Percentiles rank a stretch among this genome's conserved stretches.
phyloP scores from a whole-genome alignment of 2,329 filamentous ascomycete genomes.

The Fusarium coicis region DNA sequence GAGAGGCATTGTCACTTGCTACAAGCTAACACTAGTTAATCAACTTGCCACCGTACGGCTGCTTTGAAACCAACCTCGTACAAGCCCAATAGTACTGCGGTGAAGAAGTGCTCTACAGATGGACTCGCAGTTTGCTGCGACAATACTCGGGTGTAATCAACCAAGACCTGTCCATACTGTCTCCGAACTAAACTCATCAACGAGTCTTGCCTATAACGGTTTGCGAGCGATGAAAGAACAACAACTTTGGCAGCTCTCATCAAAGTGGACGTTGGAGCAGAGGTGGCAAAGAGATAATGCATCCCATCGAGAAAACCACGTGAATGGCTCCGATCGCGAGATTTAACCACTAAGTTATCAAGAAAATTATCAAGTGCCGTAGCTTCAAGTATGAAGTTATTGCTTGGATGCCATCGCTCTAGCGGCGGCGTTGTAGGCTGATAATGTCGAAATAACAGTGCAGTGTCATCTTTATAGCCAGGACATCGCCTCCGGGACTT shows the following conservation, averaged over 20 bases:
- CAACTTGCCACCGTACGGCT: fast-evolving
- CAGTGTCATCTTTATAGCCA: conserved; percentile 6
- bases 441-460: conserved; percentile 7
- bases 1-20: not conserved
- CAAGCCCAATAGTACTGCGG: not conserved
- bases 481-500: conserved; percentile 1
- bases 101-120: conserved; percentile 8
- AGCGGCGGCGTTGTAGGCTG: not conserved
- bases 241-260: conserved; percentile 10
- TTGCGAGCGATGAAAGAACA: conserved; percentile 1
- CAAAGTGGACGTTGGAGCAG: not conserved
- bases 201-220: not conserved
- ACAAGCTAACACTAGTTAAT: not conserved
- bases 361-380: conserved; percentile 3
- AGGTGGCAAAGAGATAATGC: not conserved
- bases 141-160: not conserved
- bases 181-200: not conserved
- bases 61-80: not conserved
- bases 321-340: not conserved
- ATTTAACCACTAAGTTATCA: not conserved
- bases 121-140: not conserved
- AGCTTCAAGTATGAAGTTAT: not conserved
- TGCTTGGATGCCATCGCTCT: not conserved
- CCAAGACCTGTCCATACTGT: conserved; percentile 5
- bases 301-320: conserved; percentile 13